A percentile compares a stretch with the other conserved stretches of the same genome.
Evolutionary conservation across 169 alveolate species (phyloP).

Genomic region (Pseudocohnilembus persalinus): DNA sequence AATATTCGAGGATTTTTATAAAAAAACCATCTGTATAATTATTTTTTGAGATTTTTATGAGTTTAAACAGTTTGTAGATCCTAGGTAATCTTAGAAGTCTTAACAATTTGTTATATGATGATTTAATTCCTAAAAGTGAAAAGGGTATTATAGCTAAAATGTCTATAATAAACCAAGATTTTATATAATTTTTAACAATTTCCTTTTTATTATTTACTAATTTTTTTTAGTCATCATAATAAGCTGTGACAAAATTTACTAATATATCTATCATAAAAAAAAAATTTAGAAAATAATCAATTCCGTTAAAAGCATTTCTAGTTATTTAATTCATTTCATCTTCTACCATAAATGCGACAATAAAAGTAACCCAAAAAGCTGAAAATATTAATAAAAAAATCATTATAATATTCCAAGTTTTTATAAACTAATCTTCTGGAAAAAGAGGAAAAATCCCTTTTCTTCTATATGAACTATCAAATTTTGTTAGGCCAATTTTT

Average conservation of each 20-base stretch:
- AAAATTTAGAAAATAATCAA: constrained; percentile 7
- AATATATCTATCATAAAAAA: constrained; percentile 43
- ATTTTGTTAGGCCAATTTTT: background rate
- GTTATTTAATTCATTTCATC: background rate
- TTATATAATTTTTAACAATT: constrained; percentile 31
- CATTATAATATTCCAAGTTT: background rate
- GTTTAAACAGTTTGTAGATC: background rate
- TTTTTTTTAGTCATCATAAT: constrained; percentile 34
- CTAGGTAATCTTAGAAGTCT: background rate
- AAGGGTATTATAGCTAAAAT: constrained; percentile 11
- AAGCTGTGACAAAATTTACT: constrained; percentile 42
- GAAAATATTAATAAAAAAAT: background rate
- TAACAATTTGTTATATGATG: background rate
- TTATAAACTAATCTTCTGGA: background rate
- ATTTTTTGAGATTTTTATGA: no score
- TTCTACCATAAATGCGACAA: background rate
- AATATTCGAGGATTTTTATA: background rate
- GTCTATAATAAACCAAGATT: constrained; percentile 48
- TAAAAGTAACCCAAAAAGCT: background rate
- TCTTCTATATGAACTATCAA: background rate
- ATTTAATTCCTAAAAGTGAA: background rate
- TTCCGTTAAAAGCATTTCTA: background rate
- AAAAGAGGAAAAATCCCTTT: background rate
- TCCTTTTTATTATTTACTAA: constrained; percentile 19
- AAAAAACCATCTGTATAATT: background rate